Conservation (phyloP, 2,329 filamentous ascomycete genomes). For the Fusarium robinianum region DNA sequence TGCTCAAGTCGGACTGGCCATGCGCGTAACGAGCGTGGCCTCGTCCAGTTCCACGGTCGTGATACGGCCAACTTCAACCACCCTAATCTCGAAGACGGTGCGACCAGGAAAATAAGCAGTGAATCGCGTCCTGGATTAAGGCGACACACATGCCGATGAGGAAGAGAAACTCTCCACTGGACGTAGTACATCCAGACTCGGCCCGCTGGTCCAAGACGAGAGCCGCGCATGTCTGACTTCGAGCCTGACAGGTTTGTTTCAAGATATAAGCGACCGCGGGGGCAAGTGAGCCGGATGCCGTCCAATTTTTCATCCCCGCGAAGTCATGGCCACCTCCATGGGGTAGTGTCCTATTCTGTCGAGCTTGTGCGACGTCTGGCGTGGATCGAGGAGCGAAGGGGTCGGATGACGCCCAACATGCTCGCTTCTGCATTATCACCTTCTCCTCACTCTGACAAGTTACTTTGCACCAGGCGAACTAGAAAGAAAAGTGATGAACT, state of each 20-base stretch:
- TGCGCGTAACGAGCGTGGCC: constrained; percentile 15
- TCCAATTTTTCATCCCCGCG: constrained; percentile 20
- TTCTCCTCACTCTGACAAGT: too few relatives aligned
- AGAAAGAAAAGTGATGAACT: too few relatives aligned
- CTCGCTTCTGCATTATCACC: too few relatives aligned
- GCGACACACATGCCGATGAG: constrained; percentile 25
- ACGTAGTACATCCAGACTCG: constrained; percentile 36
- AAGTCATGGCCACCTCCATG: constrained; percentile 20
- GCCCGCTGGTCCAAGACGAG: constrained; percentile 32
- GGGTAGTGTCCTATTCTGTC: constrained; percentile 21
- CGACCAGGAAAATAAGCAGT: constrained; percentile 27
- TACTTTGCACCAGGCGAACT: too few relatives aligned
- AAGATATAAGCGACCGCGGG: constrained; percentile 22
- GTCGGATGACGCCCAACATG: too few relatives aligned
- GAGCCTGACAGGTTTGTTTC: constrained; percentile 34
- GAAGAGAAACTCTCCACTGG: constrained; percentile 16
- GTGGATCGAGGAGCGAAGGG: constrained; percentile 17
- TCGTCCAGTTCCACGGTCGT: constrained; percentile 24
- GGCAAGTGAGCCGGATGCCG: constrained; percentile 10
- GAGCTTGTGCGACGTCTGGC: constrained; percentile 25
- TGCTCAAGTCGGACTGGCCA: constrained; percentile 10
- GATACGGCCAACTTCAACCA: constrained; percentile 30
- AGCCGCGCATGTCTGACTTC: constrained; percentile 36
- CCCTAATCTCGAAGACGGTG: constrained; percentile 38
- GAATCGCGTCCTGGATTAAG: constrained; percentile 19